Percentiles rank a stretch among this genome's conserved stretches.
Conservation (phyloP, 2,329 filamentous ascomycete genomes). For the Sphaceloma murrayae region DNA sequence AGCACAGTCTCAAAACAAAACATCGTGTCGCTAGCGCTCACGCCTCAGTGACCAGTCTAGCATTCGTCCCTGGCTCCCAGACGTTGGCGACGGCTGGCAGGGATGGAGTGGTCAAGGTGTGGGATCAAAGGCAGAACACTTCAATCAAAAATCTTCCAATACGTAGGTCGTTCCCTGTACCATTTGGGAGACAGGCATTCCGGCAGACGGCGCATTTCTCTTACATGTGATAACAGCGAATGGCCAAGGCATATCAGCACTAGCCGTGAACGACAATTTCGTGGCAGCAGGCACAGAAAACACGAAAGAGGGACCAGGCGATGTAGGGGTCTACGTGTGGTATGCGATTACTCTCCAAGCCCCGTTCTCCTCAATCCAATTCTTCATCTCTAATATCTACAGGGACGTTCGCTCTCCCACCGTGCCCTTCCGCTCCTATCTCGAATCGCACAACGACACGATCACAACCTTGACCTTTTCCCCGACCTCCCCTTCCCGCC, state of each 20-base stretch:
- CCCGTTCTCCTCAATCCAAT: too few species aligned
- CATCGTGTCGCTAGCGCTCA: constrained; percentile 40
- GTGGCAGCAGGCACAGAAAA: constrained; percentile 64
- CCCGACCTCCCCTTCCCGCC: constrained; percentile 38
- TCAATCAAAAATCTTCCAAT: constrained; percentile 21
- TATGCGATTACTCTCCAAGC: constrained; percentile 6
- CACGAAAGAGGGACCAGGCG: constrained; percentile 30
- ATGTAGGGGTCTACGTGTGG: constrained; percentile 30
- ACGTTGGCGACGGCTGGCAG: constrained; percentile 61
- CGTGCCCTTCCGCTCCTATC: constrained; percentile 32
- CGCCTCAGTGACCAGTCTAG: constrained; percentile 57
- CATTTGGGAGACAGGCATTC: too few species aligned
- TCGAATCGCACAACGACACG: constrained; percentile 47
- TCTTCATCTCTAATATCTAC: constrained; percentile 1
- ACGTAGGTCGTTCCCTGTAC: neutral
- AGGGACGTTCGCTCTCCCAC: constrained; percentile 35
- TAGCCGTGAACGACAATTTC: constrained; percentile 53
- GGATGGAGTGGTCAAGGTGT: constrained; percentile 57
- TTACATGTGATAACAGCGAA: constrained; percentile 36
- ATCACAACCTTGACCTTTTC: constrained; percentile 47
- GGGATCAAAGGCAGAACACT: constrained; percentile 49
- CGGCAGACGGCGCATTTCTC: too few species aligned
- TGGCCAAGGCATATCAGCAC: constrained; percentile 50
- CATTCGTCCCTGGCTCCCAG: constrained; percentile 36
- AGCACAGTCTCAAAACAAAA: constrained; percentile 44